Conservation (phyloP, 139 green algal genomes). For the Nannochloris sp. region DNA sequence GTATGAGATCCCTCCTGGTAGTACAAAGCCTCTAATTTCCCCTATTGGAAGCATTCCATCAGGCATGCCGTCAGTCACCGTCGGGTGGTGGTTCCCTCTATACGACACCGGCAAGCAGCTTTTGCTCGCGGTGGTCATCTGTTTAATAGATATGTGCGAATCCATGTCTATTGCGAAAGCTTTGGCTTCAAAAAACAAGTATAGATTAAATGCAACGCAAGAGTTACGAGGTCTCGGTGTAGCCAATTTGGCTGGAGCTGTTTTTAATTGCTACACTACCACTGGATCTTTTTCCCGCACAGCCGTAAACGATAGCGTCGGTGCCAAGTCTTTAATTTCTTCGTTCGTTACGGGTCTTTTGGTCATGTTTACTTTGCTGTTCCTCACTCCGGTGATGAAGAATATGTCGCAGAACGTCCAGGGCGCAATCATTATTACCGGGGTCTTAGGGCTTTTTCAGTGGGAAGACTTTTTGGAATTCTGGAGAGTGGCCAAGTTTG, state of each 20-base stretch:
- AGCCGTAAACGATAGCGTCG: constrained; percentile 60
- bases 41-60: constrained; percentile 34
- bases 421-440: constrained; percentile 63
- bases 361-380: constrained; percentile 65
- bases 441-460: constrained; percentile 55
- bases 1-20: not conserved
- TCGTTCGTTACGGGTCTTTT: constrained; percentile 44
- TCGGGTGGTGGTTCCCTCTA: constrained; percentile 40
- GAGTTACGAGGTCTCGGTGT: constrained; percentile 82
- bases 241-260: constrained; percentile 74
- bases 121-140: constrained; percentile 38
- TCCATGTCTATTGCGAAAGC: constrained; percentile 78
- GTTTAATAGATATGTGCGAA: constrained; percentile 70
- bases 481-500: constrained; percentile 23
- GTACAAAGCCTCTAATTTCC: constrained; percentile 15
- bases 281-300: constrained; percentile 82
- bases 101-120: constrained; percentile 28
- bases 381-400: constrained; percentile 62
- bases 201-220: constrained; percentile 68
- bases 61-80: constrained; percentile 36
- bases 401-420: constrained; percentile 62
- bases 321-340: constrained; percentile 50
- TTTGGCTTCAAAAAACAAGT: constrained; percentile 72
- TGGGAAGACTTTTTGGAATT: constrained; percentile 14
- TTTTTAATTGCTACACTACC: constrained; percentile 82